Evolutionary conservation across 805 yeast species (phyloP).

Genomic region (Zygotorulaspora sp.): DNA sequence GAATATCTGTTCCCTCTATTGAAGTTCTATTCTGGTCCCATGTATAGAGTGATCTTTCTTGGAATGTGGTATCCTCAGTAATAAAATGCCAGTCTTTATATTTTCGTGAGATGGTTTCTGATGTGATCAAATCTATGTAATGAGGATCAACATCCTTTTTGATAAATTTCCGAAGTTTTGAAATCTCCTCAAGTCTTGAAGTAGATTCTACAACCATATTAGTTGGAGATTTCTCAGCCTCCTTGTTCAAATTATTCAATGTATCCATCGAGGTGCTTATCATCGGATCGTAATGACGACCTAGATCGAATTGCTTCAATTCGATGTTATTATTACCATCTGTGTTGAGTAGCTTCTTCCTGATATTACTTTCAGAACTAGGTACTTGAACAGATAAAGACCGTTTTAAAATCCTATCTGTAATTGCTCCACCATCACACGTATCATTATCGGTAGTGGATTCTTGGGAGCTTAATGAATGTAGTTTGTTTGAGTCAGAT

Average conservation of each 20-base stretch:
- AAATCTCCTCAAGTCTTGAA: background rate
- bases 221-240: conserved; percentile 6
- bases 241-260: conserved; percentile 8
- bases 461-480: conserved; percentile 1
- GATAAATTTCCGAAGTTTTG: conserved; percentile 1
- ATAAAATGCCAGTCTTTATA: conserved; percentile 31
- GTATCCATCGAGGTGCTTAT: conserved; percentile 13
- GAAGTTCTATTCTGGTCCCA: background rate
- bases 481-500: background rate
- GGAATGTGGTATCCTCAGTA: conserved; percentile 11
- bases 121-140: conserved; percentile 18
- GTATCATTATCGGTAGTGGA: background rate
- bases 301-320: conserved; percentile 22
- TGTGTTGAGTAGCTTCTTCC: background rate
- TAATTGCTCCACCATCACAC: background rate
- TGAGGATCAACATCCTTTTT: conserved; percentile 9
- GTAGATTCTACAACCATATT: background rate
- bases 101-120: conserved; percentile 21
- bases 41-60: conserved; percentile 4
- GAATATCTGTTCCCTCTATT: background rate
- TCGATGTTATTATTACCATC: conserved; percentile 3
- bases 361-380: background rate
- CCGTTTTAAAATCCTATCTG: background rate
- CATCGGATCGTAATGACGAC: conserved; percentile 19
- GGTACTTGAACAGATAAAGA: background rate